Evolutionary conservation across 2,329 filamentous ascomycete species (phyloP).

Genomic region (Phialophora tarda): DNA sequence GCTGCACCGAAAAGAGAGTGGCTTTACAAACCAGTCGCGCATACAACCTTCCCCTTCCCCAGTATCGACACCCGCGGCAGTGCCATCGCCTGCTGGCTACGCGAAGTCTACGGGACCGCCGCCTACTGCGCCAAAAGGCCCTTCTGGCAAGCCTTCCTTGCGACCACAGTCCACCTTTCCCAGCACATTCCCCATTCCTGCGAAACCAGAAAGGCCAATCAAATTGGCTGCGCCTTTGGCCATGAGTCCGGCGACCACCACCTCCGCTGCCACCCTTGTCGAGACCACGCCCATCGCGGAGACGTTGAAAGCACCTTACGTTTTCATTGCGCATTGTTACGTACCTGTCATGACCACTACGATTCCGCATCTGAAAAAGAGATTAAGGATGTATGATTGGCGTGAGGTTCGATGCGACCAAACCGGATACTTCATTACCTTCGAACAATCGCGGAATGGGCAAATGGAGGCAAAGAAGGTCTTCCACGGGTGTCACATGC

Average conservation of each 20-base stretch:
- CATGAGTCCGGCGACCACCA: neutral
- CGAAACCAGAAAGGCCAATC: slow-evolving; percentile 41
- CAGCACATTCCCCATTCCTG: slow-evolving; percentile 43
- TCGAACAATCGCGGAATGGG: slow-evolving; percentile 76
- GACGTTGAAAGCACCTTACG: slow-evolving; percentile 79
- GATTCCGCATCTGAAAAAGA: slow-evolving; percentile 85
- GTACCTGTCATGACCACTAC: slow-evolving; percentile 88
- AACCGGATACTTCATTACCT: slow-evolving; percentile 90
- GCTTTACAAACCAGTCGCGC: slow-evolving; percentile 43
- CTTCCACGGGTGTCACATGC: slow-evolving; percentile 76
- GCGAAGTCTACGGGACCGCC: slow-evolving; percentile 68
- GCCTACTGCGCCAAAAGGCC: slow-evolving; percentile 85
- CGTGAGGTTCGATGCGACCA: slow-evolving; percentile 82
- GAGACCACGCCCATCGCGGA: slow-evolving; percentile 70
- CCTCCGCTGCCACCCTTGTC: slow-evolving; percentile 49
- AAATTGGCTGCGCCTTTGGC: slow-evolving; percentile 39
- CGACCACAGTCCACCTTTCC: slow-evolving; percentile 42
- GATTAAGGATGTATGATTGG: slow-evolving; percentile 81
- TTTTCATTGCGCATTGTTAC: slow-evolving; percentile 84
- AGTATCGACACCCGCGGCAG: slow-evolving; percentile 35
- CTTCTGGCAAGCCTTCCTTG: slow-evolving; percentile 62
- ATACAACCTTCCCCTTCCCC: slow-evolving; percentile 34
- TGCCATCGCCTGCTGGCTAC: slow-evolving; percentile 45
- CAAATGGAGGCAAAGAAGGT: slow-evolving; percentile 82
- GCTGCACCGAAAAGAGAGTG: slow-evolving; percentile 63